phyloP scores from a whole-genome alignment of 805 yeast species.

The Clavispora asparagi region DNA sequence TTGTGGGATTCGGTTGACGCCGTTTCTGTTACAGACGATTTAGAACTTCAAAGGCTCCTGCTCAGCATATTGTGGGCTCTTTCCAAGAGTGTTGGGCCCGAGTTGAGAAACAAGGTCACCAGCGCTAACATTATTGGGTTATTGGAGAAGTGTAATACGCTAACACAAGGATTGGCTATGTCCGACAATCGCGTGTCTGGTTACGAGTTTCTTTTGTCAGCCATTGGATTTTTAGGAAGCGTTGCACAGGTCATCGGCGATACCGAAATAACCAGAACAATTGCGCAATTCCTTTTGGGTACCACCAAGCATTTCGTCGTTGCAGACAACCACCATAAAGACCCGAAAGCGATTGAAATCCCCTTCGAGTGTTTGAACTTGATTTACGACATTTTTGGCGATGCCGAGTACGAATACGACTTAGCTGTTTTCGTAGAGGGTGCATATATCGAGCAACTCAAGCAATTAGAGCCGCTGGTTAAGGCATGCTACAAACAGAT shows the following conservation, averaged over 20 bases:
- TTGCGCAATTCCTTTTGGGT: constrained; percentile 41
- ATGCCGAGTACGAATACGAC: constrained; percentile 63
- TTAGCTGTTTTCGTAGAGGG: constrained; percentile 56
- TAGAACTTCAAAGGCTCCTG: constrained; percentile 25
- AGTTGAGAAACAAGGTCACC: constrained; percentile 21
- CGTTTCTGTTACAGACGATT: constrained; percentile 11
- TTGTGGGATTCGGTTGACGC: constrained; percentile 26
- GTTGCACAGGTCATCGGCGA: constrained; percentile 44
- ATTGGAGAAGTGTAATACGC: constrained; percentile 17
- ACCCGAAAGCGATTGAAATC: constrained; percentile 27
- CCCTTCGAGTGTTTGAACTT: constrained; percentile 59
- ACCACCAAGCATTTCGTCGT: constrained; percentile 11
- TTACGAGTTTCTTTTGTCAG: constrained; percentile 38
- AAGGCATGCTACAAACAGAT: constrained; percentile 54
- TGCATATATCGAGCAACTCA: constrained; percentile 40
- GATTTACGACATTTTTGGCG: constrained; percentile 77
- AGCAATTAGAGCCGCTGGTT: constrained; percentile 41
- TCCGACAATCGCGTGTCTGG: constrained; percentile 14
- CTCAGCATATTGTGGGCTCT: constrained; percentile 36
- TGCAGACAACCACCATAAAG: constrained; percentile 6
- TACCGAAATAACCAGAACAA: constrained; percentile 37
- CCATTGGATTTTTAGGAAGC: constrained; percentile 49
- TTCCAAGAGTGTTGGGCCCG: constrained; percentile 31
- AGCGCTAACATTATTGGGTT: constrained; percentile 21
- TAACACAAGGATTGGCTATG: constrained; percentile 3